Base-by-base conservation (phyloP, 2,329 filamentous ascomycete genomes). In the Aspergillus quadricinctus region DNA sequence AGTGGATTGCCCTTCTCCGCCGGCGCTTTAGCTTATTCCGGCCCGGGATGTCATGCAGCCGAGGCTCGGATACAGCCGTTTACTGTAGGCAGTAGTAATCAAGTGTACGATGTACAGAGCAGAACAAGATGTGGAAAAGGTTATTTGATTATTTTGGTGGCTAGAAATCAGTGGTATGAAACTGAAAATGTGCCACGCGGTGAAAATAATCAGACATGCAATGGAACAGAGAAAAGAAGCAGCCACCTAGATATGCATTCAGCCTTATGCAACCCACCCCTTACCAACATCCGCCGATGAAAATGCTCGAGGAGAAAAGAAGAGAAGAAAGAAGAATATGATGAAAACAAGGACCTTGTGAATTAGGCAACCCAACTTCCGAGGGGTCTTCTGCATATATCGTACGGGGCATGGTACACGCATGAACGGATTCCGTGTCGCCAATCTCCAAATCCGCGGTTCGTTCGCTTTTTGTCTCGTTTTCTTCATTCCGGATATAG, bases 11-110 rank as follows among this genome's bases (percentile, higher is more conserved):
- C 10, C 17, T 50, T 46, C 53, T 52, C 54, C 58, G 40, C 58
- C 58, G 53, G 56, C 50, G 48, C 27, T 40, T 17, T 37, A 21
- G 27, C 25, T 53, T 57, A 19, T 58, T 58, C 55, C 60, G 57
- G 35, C 6, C 55, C 60, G 57, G 54, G 48, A 37, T n/a, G 7
- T 27, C n/a, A n/a, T 48, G 54, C 49, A 41, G 54, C 59, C 59
- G 59, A 61, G 59, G 59, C 48, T 59, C 29, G 25, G 35, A 31
- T 50, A 40, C 17, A 37, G 52, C 27, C 27, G 52, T 49, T 48
- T 28, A 35, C 9, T 45, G 23, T 45, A 11, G 50, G 9, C 23
- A 10, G 25, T 17, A 21, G 29, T 46, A 27, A 27, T 52, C 4
- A 31, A 23, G 23, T 23, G 37, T 52, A 49, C 48, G 31, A 29